These are phyloP conservation scores for Cinnamomum micranthum DNA, from an alignment of 164 flowering plant species.

Conservation along the genomic window DNA sequence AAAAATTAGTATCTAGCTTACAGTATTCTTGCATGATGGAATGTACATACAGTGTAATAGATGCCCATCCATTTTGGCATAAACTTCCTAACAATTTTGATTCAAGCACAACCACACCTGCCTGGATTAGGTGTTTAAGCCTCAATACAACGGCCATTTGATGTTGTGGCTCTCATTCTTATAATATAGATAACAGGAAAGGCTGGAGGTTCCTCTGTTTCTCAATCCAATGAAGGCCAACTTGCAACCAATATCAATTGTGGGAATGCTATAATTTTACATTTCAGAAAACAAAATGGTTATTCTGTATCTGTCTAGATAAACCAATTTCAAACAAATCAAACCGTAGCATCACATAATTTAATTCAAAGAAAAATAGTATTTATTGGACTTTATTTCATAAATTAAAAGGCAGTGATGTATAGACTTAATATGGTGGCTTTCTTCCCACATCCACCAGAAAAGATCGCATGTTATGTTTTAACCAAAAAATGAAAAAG, in stretches of 20 bases:
- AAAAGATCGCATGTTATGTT: too few species aligned
- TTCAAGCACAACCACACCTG: background rate
- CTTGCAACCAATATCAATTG: background rate
- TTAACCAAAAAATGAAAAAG: too few species aligned
- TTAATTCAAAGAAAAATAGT: too few species aligned
- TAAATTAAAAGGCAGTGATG: background rate
- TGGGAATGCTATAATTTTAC: background rate
- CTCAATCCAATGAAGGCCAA: background rate
- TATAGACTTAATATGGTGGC: background rate
- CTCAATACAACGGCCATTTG: too few species aligned
- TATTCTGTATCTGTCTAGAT: background rate
- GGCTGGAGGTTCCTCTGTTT: background rate
- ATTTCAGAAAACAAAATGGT: background rate
- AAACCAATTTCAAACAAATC: background rate
- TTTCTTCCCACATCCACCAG: too few species aligned
- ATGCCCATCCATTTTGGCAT: background rate
- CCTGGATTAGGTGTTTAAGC: background rate
- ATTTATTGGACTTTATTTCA: background rate
- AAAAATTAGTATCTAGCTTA: background rate
- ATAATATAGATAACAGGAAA: background rate
- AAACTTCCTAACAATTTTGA: background rate
- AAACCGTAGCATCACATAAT: background rate
- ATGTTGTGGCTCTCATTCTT: too few species aligned
- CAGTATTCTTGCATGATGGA: background rate
- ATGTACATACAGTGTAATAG: background rate